phyloP scores from a whole-genome alignment of 148 eudicot species.

The Bassia scoparia region DNA sequence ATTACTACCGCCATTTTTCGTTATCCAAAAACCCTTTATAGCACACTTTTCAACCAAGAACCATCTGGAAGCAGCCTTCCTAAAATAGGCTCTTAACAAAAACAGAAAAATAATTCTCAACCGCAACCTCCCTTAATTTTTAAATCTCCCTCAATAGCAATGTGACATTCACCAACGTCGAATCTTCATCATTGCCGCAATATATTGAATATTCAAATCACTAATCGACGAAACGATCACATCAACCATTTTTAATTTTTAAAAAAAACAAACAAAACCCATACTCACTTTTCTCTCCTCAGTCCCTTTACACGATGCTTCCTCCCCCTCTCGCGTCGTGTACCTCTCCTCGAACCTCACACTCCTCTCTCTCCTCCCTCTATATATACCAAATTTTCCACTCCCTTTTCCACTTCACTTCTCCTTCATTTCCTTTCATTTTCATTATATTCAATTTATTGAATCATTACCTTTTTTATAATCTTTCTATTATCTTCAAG shows the following conservation, averaged over 20 bases:
- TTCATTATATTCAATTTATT: not conserved
- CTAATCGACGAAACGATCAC: slow-evolving; percentile 18
- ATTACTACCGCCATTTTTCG: not conserved
- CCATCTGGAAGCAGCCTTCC: slow-evolving; percentile 10
- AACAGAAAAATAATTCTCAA: not conserved
- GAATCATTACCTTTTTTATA: not conserved
- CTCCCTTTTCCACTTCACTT: slow-evolving; percentile 36
- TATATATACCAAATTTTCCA: slow-evolving; percentile 37
- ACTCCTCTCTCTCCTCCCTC: slow-evolving; percentile 8
- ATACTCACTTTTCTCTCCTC: not conserved
- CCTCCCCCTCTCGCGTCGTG: slow-evolving; percentile 9
- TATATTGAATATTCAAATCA: slow-evolving; percentile 11
- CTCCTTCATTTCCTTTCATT: not conserved
- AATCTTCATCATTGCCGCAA: slow-evolving; percentile 22
- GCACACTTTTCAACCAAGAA: slow-evolving; percentile 16
- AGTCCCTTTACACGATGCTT: slow-evolving; percentile 11
- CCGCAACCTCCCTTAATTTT: not conserved
- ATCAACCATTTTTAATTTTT: not conserved
- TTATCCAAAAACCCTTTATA: not conserved
- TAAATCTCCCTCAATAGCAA: not conserved
- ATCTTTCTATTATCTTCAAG: not conserved
- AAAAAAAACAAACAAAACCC: too few relatives aligned
- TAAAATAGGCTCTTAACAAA: not conserved
- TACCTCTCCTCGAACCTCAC: slow-evolving; percentile 17
- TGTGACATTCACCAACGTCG: slow-evolving; percentile 17